phyloP scores from a whole-genome alignment of 305 asterid species.

The Fraxinus baroniana region DNA sequence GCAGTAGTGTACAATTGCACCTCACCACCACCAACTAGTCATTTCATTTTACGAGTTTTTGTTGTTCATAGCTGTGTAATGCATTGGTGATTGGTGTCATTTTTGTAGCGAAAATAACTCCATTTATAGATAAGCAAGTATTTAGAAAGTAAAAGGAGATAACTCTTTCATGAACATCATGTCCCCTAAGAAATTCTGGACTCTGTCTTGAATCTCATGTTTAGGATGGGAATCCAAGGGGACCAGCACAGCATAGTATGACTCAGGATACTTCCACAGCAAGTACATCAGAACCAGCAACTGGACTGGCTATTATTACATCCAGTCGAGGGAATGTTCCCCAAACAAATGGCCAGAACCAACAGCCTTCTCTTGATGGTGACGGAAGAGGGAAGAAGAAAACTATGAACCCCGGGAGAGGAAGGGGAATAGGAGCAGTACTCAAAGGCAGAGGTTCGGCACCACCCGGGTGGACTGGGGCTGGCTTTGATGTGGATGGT shows the following conservation, averaged over 20 bases:
- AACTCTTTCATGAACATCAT: neutral
- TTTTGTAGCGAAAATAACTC: neutral
- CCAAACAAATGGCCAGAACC: conserved; percentile 23
- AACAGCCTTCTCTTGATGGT: conserved; percentile 31
- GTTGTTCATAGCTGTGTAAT: neutral
- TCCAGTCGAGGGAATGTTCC: neutral
- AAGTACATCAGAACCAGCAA: neutral
- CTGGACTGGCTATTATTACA: neutral
- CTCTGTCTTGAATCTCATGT: neutral
- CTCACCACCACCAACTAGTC: neutral
- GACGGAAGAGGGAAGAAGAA: conserved; percentile 60
- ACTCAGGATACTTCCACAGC: neutral
- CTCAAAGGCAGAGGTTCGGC: conserved; percentile 70
- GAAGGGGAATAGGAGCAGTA: conserved; percentile 74
- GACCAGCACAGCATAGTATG: neutral
- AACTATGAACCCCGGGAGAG: conserved; percentile 57
- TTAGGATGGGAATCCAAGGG: neutral
- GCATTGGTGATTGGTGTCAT: neutral
- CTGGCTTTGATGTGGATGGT: conserved; percentile 89
- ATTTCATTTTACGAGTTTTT: neutral
- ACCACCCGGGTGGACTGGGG: conserved; percentile 86
- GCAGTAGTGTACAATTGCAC: neutral
- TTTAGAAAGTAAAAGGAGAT: neutral
- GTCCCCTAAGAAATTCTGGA: neutral
- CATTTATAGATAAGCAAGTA: neutral